Conservation (phyloP, 805 yeast genomes). For the Kodamaea kaohsiungensis region DNA sequence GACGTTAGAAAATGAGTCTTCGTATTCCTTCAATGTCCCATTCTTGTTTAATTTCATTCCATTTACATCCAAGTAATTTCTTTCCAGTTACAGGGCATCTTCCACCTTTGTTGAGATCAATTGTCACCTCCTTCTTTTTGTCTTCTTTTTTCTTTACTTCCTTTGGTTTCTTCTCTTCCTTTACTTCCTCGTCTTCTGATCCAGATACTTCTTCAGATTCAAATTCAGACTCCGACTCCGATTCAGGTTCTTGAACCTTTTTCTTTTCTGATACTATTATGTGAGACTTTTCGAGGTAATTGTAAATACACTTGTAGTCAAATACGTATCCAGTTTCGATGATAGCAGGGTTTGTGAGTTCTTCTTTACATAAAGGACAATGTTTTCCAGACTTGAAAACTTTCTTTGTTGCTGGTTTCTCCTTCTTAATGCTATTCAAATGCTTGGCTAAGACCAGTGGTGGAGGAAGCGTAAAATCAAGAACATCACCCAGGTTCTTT, state of each 20-base stretch:
- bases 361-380: constrained; percentile 73
- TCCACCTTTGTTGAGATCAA: constrained; percentile 53
- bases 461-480: constrained; percentile 52
- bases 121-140: constrained; percentile 3
- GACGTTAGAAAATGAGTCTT: constrained; percentile 65
- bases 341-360: constrained; percentile 75
- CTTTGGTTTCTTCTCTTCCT: constrained; percentile 12
- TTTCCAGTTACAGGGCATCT: constrained; percentile 84
- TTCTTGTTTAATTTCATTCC: constrained; percentile 53
- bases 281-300: constrained; percentile 54
- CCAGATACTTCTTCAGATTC: constrained; percentile 18
- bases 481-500: constrained; percentile 44
- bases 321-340: constrained; percentile 91
- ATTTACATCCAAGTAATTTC: constrained; percentile 68
- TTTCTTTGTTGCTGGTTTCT: constrained; percentile 12
- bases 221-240: constrained; percentile 19
- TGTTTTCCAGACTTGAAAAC: constrained; percentile 30
- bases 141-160: constrained; percentile 12
- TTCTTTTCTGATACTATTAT: constrained; percentile 26
- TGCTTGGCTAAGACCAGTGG: constrained; percentile 33
- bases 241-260: constrained; percentile 13
- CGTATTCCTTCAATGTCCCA: constrained; percentile 81
- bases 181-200: constrained; percentile 12
- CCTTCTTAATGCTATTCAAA: constrained; percentile 12
- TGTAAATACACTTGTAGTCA: constrained; percentile 83